Percentiles rank a stretch among this genome's conserved stretches.
Evolutionary conservation across 148 eudicot genomes (phyloP).

Genomic region (Fagopyrum tataricum): DNA sequence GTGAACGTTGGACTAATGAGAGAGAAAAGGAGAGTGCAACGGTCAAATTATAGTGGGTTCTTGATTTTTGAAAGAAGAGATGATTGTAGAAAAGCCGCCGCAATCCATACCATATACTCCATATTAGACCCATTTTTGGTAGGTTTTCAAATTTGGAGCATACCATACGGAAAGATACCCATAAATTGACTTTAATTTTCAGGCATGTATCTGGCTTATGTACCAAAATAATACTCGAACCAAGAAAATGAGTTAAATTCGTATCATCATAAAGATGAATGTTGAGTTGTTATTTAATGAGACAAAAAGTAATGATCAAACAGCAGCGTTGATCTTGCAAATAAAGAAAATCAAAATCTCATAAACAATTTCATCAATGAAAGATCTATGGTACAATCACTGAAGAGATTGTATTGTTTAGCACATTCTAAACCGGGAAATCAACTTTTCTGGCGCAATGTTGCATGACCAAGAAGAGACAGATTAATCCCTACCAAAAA

Average conservation of each 20-base stretch:
- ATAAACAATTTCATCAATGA: background rate
- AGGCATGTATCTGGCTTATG: background rate
- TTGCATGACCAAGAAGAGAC: background rate
- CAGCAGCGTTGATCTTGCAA: background rate
- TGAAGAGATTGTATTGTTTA: background rate
- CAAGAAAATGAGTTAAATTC: background rate
- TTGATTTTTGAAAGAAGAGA: background rate
- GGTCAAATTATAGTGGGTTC: background rate
- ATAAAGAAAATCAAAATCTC: background rate
- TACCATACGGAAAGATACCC: no score
- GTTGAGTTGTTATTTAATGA: background rate
- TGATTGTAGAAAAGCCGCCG: conserved; percentile 4
- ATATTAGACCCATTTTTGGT: background rate
- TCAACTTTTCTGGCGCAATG: background rate
- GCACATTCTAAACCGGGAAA: background rate
- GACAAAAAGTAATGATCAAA: background rate
- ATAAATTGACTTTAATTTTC: background rate
- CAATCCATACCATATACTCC: background rate
- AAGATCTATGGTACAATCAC: background rate
- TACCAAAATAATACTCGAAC: background rate
- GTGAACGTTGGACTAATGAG: conserved; percentile 5
- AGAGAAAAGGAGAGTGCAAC: background rate
- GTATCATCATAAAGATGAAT: background rate
- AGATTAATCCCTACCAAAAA: no score
- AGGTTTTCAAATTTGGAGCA: background rate